Base-by-base conservation (phyloP, 2,329 filamentous ascomycete genomes). In the Calonectria hawksworthii region DNA sequence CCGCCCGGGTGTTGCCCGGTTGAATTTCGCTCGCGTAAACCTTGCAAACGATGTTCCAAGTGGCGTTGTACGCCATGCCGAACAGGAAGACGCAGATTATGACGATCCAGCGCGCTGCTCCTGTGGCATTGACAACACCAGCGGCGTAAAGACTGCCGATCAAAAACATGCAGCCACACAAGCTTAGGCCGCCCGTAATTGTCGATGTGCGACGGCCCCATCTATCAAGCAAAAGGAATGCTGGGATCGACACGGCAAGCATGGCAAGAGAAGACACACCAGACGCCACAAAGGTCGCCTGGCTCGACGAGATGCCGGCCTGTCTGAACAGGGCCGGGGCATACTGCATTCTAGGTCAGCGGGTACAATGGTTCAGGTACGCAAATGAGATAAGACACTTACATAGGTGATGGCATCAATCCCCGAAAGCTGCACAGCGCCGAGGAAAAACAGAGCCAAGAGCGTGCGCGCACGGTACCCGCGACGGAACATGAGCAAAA, bases 321-420 rank as follows among this genome's bases (percentile, higher is more conserved):
- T 92, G 90, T 30, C 87, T 83, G 76, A 93, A 93, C 0, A 94
- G 85, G 0, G 89, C 83, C 0, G 92, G 92, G 0, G 92, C 90
- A 72, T 93, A 93, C 87, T 91, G 54, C 21, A 23, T 18, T 8
- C 2, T 38, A 2, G 18, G 36, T 61, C 41, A 72, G 18, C 2
- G 1, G 14, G 9, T 3, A 16, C 52, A 32, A 6, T 6, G 34
- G 9, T 23, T 16, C 21, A 2, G 9, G 16, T n/a, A 11, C 16
- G 14, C 11, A 32, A 34, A 26, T 4, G 50, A 23, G 14, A 9
- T 14, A 44, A 21, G 5, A 26, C 13, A 84, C 87, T 80, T 80
- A 91, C 90, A 73, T 92, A 93, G 30, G 92, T 85, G 7, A 93
- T 88, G 0, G 90, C 92, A 76, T 93, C 92, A 65, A 93, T 93